Percentiles rank a stretch among this genome's conserved stretches.
Conservation (phyloP, 257 asterid genomes). For the Anisodus tanguticus region DNA sequence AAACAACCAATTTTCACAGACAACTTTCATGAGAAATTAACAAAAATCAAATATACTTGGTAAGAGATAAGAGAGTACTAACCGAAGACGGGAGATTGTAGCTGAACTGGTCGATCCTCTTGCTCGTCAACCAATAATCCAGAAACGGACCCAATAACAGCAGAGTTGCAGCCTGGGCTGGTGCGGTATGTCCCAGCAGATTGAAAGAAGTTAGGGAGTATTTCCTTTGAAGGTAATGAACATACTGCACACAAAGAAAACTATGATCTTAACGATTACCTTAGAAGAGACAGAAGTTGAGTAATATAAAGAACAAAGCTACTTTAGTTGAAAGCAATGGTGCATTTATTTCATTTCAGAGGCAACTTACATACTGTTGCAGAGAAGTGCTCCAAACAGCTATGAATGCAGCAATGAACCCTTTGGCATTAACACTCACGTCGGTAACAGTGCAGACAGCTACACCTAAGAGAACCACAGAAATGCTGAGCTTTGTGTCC, state of each 20-base stretch:
- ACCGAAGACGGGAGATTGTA: conserved; percentile 68
- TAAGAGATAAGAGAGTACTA: conserved; percentile 40
- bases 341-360: conserved; percentile 17
- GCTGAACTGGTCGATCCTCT: conserved; percentile 71
- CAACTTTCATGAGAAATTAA: too few relatives aligned
- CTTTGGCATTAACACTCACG: too few relatives aligned
- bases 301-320: too few relatives aligned
- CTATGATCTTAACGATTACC: too few relatives aligned
- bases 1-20: too few relatives aligned
- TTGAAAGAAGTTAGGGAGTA: conserved; percentile 89
- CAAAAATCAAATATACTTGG: too few relatives aligned
- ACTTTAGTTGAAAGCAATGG: too few relatives aligned
- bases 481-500: conserved; percentile 86
- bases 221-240: conserved; percentile 88
- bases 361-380: conserved; percentile 85
- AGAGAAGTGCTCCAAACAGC: conserved; percentile 92
- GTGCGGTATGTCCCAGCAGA: conserved; percentile 96
- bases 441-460: too few relatives aligned
- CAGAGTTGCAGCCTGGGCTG: conserved; percentile 86
- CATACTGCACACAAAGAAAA: conserved; percentile 65
- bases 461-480: conserved; percentile 36
- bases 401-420: conserved; percentile 48
- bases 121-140: conserved; percentile 83
- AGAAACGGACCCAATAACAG: conserved; percentile 79
- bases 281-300: too few relatives aligned